These are phyloP conservation scores for Colletotrichum filicis DNA, from an alignment of 2,329 filamentous ascomycete genomes.

Conservation along the genomic window DNA sequence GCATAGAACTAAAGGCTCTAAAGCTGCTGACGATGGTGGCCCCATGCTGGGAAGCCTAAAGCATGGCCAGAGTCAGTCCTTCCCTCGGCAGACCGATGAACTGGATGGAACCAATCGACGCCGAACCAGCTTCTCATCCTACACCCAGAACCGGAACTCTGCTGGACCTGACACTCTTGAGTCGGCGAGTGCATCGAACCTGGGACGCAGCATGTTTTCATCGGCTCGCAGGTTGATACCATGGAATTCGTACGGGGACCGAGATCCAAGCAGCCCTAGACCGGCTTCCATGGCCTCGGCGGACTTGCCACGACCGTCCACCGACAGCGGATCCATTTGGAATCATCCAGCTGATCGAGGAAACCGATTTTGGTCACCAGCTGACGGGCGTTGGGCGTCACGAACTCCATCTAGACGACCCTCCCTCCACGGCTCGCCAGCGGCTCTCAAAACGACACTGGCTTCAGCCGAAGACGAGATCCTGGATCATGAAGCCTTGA, in stretches of 20 bases:
- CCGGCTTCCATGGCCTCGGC: slow-evolving; percentile 76
- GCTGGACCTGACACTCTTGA: slow-evolving; percentile 57
- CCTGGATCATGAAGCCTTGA: slow-evolving; percentile 65
- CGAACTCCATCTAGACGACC: slow-evolving; percentile 82
- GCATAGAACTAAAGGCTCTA: slow-evolving; percentile 70
- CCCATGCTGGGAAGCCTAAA: slow-evolving; percentile 77
- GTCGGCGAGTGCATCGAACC: slow-evolving; percentile 13
- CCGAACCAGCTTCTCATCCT: slow-evolving; percentile 65
- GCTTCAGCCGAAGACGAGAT: slow-evolving; percentile 74
- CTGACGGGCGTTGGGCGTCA: slow-evolving; percentile 62
- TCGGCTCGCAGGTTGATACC: slow-evolving; percentile 57
- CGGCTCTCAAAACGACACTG: slow-evolving; percentile 67
- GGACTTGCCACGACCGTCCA: slow-evolving; percentile 81
- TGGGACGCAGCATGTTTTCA: slow-evolving; percentile 37
- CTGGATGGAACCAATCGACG: slow-evolving; percentile 65
- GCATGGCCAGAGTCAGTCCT: slow-evolving; percentile 79
- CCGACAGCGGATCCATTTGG: slow-evolving; percentile 81
- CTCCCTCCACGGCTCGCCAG: slow-evolving; percentile 82
- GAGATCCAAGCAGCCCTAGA: slow-evolving; percentile 69
- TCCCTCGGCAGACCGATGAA: slow-evolving; percentile 72
- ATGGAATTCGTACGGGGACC: slow-evolving; percentile 59
- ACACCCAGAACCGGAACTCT: slow-evolving; percentile 69
- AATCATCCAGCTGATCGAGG: slow-evolving; percentile 69
- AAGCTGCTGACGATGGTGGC: slow-evolving; percentile 64
- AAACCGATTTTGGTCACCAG: slow-evolving; percentile 72